Base-by-base conservation (phyloP, 1,284 basidiomycete species). In the Cystobasidium pallidum region DNA sequence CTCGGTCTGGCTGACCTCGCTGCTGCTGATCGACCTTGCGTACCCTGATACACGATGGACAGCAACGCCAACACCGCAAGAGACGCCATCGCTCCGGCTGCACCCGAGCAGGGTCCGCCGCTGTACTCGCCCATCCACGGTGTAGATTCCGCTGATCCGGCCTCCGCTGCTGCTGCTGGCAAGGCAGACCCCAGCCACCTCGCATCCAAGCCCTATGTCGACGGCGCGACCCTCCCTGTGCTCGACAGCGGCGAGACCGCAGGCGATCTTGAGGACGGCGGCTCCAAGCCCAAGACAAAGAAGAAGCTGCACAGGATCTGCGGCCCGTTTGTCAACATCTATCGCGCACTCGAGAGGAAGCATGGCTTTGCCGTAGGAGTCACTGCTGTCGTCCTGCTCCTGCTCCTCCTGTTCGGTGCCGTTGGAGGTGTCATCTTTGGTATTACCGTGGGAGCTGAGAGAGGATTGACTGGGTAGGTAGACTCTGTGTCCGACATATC, bases 391-490 rank as follows among this genome's bases (percentile, higher is more conserved):
- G 19, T 54, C 10, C 26, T 26, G 15, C 15, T 32, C 30, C 10
- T 54, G 10, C 30, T 54, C 26, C 51, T 65, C 47, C 24, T 52
- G 4, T 6, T 66, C 13, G 65, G n/a, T 24, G 36, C 34, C 36
- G 21, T 57, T 28, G 65, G 34, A 30, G 65, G 51, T 28, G 32
- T 66, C 51, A 41, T 41, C 4, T 66, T 66, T 43, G 65, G 65
- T 2, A 55, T 66, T 28, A 30, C 30, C 26, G 65, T 66, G 6
- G 65, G 30, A 24, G 51, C 54, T 13, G 65, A 66, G 36, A 34
- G 54, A 21, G 65, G 65, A 13, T 39, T 66, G 65, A 66, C 65
- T 36, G 65, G 65, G 65, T 66, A 28, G 36, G 65, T 28, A 3
- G n/a, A 3, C 39, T 41, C 15, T 41, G 39, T 8, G 39, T 41